Percentiles rank a stretch among this genome's conserved stretches.
phyloP scores from a whole-genome alignment of 2,329 filamentous ascomycete genomes.

The Colletotrichum lentis region DNA sequence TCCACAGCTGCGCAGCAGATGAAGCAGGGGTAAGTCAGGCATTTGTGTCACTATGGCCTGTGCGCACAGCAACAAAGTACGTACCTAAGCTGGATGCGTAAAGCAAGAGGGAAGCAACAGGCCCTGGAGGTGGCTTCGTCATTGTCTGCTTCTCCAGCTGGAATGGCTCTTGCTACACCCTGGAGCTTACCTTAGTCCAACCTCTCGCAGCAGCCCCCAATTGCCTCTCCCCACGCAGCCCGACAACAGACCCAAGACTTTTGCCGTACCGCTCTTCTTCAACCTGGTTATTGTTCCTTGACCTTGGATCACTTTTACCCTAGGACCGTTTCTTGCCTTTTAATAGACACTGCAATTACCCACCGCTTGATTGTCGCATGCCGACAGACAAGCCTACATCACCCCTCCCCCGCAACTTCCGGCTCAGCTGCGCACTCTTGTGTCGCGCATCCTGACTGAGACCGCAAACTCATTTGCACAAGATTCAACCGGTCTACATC shows the following conservation, averaged over 20 bases:
- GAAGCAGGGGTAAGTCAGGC: conserved; percentile 35
- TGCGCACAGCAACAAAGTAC: conserved; percentile 16
- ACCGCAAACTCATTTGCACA: conserved; percentile 28
- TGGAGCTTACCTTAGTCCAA: conserved; percentile 37
- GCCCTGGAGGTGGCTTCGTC: conserved; percentile 34
- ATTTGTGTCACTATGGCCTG: conserved; percentile 27
- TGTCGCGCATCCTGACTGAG: conserved; percentile 33
- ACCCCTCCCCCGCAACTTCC: conserved; percentile 36
- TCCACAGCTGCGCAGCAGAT: conserved; percentile 10
- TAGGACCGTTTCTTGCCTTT: neutral
- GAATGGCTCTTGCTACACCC: conserved; percentile 34
- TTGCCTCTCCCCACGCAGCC: conserved; percentile 30
- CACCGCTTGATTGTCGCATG: conserved; percentile 11
- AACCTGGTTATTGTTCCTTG: conserved; percentile 13
- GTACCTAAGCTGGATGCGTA: conserved; percentile 22
- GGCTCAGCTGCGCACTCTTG: conserved; percentile 34
- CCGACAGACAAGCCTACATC: conserved; percentile 12
- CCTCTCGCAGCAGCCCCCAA: conserved; percentile 24
- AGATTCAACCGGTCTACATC: conserved; percentile 18
- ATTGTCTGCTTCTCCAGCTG: conserved; percentile 33
- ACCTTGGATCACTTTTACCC: neutral
- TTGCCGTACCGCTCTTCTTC: conserved; percentile 16
- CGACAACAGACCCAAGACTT: conserved; percentile 20
- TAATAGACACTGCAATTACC: neutral
- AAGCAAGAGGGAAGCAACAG: conserved; percentile 12